These are phyloP conservation scores for Mycena vulgaris DNA, from an alignment of 768 basidiomycete genomes.

Conservation along the genomic window DNA sequence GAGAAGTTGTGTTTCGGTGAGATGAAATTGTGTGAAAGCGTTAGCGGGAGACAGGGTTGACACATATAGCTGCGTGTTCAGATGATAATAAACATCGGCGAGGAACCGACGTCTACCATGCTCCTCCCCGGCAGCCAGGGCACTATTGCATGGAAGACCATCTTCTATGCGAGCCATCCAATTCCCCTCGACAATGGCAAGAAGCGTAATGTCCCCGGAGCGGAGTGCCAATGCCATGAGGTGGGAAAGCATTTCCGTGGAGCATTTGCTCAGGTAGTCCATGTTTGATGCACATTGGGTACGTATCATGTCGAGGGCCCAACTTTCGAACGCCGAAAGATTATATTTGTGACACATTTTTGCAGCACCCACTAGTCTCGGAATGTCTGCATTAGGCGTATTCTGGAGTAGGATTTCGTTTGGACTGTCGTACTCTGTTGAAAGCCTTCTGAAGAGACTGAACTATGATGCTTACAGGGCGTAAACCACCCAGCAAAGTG, in stretches of 20 bases:
- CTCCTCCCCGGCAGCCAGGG: constrained; percentile 20
- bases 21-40: not conserved
- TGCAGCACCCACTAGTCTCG: constrained; percentile 6
- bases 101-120: constrained; percentile 13
- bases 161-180: constrained; percentile 19
- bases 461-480: constrained; percentile 1
- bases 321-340: constrained; percentile 13
- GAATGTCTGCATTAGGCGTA: not conserved
- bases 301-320: constrained; percentile 18
- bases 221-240: not conserved
- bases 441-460: not conserved
- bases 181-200: constrained; percentile 1
- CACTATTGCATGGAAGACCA: constrained; percentile 1
- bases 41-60: not conserved
- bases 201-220: not conserved
- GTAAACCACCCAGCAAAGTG: constrained; percentile 24
- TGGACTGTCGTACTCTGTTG: not conserved
- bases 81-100: constrained; percentile 10
- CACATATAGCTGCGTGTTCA: not conserved
- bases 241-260: not conserved
- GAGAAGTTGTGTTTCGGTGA: constrained; percentile 3
- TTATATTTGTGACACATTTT: constrained; percentile 31
- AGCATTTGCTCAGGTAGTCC: constrained; percentile 14
- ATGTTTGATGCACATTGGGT: not conserved
- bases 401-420: constrained; percentile 25